Evolutionary conservation across 441 rosid genomes (phyloP), one percentile per base, ranked within the genome.

Genomic region (Raphanus hybrid): DNA sequence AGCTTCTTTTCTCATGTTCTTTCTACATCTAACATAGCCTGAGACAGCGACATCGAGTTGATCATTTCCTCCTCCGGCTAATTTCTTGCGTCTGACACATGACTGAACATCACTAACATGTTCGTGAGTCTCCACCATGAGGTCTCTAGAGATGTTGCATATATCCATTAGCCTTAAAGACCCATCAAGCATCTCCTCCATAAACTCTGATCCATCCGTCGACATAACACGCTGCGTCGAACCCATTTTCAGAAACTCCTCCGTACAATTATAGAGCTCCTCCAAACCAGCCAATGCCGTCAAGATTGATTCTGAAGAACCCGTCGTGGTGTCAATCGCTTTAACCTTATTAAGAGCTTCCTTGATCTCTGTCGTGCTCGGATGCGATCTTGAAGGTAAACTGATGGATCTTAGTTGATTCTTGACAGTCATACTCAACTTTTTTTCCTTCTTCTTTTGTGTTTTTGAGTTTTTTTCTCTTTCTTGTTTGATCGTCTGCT

Each of bases 331-430:
- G 35, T 77, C 84, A 69, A 69, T 75, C 54, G 55, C 32, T 55
- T 80, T 82, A 29, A 89, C 80, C 76, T 81, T 84, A 83, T 63
- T 67, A 20, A 87, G 82, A 86, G 81, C 87, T 65, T 86, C 87
- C 69, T 84, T 87, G 5, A 85, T 61, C 55, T 15, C 72, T 5
- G 54, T 32, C 26, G 89, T 87, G 72, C 67, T 74, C 23, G 92
- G 94, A 80, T 92, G 92, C 41, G 91, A 80, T 55, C 89, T 87
- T 58, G 94, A 78, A 69, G 94, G 91, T 62, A 89, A 79, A 78
- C 97, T 90, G n/a, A 84, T 84, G 63, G 94, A 90, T 84, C 94
- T 82, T 15, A 80, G 71, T 18, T 82, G 85, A 74, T 69, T 80
- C 18, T 77, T 85, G 32, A 67, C 57, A 3, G 86, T 90, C 88